phyloP scores from a whole-genome alignment of 495 filamentous ascomycete species.

The Xylaria bambusicola region DNA sequence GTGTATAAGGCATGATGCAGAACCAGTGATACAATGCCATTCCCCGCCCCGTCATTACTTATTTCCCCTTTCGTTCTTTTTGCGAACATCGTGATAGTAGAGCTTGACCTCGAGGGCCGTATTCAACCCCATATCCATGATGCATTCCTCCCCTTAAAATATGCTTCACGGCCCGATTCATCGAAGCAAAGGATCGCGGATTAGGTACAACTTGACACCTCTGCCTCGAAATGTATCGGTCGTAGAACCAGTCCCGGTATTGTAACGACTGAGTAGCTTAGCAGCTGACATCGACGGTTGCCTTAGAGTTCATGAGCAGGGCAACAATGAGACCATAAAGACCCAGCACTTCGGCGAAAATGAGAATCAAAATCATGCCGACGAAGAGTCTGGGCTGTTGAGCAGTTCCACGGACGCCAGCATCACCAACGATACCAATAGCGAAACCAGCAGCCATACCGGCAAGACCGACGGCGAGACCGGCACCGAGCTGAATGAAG shows the following conservation, averaged over 20 bases:
- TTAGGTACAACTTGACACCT: conserved; percentile 29
- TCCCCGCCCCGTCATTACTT: conserved; percentile 41
- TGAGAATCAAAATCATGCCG: conserved; percentile 99
- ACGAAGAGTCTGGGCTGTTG: conserved; percentile 98
- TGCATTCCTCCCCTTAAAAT: conserved; percentile 29
- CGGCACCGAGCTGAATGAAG: conserved; percentile 97
- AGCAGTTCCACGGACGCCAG: conserved; percentile 96
- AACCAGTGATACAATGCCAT: conserved; percentile 45
- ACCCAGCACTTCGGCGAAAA: conserved; percentile 99
- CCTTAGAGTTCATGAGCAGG: conserved; percentile 96
- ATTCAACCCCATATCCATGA: conserved; percentile 29
- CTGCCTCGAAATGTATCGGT: conserved; percentile 16
- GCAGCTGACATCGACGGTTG: conserved; percentile 53
- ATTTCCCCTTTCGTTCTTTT: conserved; percentile 36
- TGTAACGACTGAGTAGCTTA: conserved; percentile 12
- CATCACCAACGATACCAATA: conserved; percentile 98
- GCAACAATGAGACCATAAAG: conserved; percentile 98
- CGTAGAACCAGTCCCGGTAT: conserved; percentile 7
- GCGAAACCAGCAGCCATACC: conserved; percentile 98
- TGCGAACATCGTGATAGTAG: conserved; percentile 8
- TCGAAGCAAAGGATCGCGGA: conserved; percentile 18
- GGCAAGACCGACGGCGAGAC: conserved; percentile 92
- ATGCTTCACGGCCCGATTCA: conserved; percentile 2
- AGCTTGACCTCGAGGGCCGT: conserved; percentile 25
- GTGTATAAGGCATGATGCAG: conserved; percentile 39